Evolutionary conservation across 2,329 filamentous ascomycete genomes (phyloP).

Genomic region (Pseudopithomyces maydicus): DNA sequence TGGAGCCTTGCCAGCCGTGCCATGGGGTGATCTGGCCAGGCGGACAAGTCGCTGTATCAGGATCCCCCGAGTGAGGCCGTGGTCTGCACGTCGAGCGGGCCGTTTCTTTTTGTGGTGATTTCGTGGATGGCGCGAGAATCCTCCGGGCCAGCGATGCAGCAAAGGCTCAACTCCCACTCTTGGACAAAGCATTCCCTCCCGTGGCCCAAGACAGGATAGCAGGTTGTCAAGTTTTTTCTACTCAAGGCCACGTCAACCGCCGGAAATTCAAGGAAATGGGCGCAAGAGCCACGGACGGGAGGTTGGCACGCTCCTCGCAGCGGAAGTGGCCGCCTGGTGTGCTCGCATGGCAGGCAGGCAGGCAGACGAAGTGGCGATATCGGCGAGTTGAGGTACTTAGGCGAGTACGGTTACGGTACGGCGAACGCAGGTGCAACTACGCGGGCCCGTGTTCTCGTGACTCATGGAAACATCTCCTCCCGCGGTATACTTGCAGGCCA

Average conservation of each 20-base stretch:
- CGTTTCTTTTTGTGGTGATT: not conserved
- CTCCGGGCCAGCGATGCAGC: constrained; percentile 21
- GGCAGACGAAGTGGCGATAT: constrained; percentile 35
- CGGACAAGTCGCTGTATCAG: constrained; percentile 13
- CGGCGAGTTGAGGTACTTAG: constrained; percentile 27
- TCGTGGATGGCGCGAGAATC: constrained; percentile 13
- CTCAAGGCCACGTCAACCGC: constrained; percentile 11
- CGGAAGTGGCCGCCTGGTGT: constrained; percentile 18
- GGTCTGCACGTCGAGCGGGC: constrained; percentile 6
- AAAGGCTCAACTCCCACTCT: not conserved
- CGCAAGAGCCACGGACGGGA: constrained; percentile 12
- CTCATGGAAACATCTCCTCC: constrained; percentile 35
- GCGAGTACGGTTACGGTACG: constrained; percentile 15
- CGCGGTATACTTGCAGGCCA: constrained; percentile 16
- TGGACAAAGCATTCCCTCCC: not conserved
- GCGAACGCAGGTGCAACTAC: constrained; percentile 14
- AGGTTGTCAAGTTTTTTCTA: constrained; percentile 10
- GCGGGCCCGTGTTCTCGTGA: constrained; percentile 39
- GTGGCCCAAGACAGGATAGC: constrained; percentile 10
- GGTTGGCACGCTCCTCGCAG: too few relatives aligned
- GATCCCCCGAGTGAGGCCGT: constrained; percentile 1
- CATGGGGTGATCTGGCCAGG: constrained; percentile 12
- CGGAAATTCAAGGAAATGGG: constrained; percentile 3
- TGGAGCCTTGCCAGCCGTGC: not conserved
- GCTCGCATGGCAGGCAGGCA: too few relatives aligned